A percentile compares a stretch with the other conserved stretches of the same genome.
Conservation (phyloP, 805 yeast species). For the Yarrowia alimentaria region DNA sequence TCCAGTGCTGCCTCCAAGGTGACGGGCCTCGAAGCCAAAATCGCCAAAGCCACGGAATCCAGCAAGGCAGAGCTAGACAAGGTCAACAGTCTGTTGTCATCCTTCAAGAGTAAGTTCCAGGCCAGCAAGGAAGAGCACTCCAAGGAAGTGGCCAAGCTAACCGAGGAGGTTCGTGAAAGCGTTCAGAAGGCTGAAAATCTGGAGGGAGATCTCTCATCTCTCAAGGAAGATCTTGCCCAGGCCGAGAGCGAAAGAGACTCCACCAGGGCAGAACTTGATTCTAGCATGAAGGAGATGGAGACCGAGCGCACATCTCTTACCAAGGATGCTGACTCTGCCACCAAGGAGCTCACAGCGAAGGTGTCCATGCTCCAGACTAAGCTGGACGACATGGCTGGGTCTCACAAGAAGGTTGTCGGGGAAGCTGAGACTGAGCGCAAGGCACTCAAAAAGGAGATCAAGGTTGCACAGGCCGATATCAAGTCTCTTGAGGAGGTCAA, state of each 20-base stretch:
- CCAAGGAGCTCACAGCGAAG: constrained; percentile 20
- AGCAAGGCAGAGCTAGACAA: constrained; percentile 25
- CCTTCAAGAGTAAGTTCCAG: constrained; percentile 16
- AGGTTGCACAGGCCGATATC: constrained; percentile 9
- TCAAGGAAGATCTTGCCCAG: constrained; percentile 15
- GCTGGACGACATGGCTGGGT: constrained; percentile 23
- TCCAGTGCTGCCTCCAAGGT: constrained; percentile 13
- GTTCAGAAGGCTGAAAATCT: constrained; percentile 1
- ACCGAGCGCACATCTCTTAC: constrained; percentile 18
- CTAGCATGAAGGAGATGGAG: constrained; percentile 23
- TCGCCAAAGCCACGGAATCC: constrained; percentile 4
- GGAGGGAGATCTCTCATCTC: constrained; percentile 2
- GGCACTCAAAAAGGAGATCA: constrained; percentile 9
- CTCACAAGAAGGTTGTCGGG: constrained; percentile 17
- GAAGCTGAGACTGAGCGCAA: constrained; percentile 20
- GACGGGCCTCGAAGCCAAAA: constrained; percentile 3
- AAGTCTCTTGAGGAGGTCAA: constrained; percentile 9
- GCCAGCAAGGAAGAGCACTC: constrained; percentile 22
- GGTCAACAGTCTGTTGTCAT: constrained; percentile 5
- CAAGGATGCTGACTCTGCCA: constrained; percentile 26
- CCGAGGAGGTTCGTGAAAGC: constrained; percentile 9
- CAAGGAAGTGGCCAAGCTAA: constrained; percentile 8
- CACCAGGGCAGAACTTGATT: constrained; percentile 1
- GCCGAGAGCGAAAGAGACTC: constrained; percentile 10
- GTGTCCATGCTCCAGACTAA: constrained; percentile 12